A percentile compares a stretch with the other conserved stretches of the same genome.
phyloP scores from a whole-genome alignment of 75 land plant genomes.

The Selaginella moellendorffii region DNA sequence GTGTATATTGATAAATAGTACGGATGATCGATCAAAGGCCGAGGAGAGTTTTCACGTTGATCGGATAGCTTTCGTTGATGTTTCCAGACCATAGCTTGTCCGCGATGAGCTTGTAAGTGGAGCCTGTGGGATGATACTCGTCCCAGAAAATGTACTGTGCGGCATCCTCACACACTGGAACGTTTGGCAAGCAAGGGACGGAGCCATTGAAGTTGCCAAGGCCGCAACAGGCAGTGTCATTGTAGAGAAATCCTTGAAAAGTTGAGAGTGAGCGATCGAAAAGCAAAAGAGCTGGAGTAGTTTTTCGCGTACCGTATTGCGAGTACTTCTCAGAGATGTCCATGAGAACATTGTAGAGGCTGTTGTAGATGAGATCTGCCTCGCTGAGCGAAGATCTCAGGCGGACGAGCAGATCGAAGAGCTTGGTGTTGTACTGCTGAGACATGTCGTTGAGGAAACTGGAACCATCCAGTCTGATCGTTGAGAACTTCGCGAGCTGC shows the following conservation, averaged over 20 bases:
- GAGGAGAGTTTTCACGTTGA: not conserved
- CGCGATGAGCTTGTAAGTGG: not conserved
- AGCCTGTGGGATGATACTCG: not conserved
- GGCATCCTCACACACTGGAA: not conserved
- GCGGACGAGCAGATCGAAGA: not conserved
- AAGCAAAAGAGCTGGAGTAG: not conserved
- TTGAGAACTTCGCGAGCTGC: not conserved
- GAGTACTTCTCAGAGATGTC: not conserved
- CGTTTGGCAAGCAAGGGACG: conserved; percentile 5
- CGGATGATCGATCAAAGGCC: no score
- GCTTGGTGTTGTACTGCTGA: not conserved
- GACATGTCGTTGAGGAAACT: not conserved
- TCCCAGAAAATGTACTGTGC: conserved; percentile 5
- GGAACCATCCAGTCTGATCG: not conserved
- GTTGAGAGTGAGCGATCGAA: no score
- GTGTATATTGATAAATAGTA: no score
- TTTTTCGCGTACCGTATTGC: not conserved
- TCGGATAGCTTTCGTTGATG: conserved; percentile 1
- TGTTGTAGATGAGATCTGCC: not conserved
- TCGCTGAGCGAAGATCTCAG: not conserved
- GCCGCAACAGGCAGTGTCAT: conserved; percentile 4
- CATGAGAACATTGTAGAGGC: conserved; percentile 1
- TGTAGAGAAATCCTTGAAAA: not conserved
- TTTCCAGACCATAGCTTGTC: conserved; percentile 8
- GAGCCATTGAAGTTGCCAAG: conserved; percentile 5